Percentiles rank a stretch among this genome's conserved stretches.
These are phyloP conservation scores for Candida dendrica DNA, from an alignment of 805 yeast species.

Conservation along the genomic window DNA sequence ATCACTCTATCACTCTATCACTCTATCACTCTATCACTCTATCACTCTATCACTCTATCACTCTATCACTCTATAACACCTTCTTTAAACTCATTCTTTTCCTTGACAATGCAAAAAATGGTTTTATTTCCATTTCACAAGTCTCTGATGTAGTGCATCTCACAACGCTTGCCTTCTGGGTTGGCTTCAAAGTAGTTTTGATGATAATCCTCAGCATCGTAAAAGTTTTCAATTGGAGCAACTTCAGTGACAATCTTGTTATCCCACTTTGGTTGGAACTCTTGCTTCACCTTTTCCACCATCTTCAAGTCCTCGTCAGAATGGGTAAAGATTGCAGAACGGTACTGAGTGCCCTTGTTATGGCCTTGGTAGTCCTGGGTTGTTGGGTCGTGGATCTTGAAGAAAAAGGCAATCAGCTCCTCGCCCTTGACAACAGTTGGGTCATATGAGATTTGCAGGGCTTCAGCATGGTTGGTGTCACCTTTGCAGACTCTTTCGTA, in stretches of 20 bases:
- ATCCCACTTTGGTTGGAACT: slow-evolving; percentile 64
- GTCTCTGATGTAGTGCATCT: slow-evolving; percentile 74
- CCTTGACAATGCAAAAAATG: no score
- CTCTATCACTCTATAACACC: no score
- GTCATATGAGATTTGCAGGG: slow-evolving; percentile 75
- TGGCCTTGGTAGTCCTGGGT: slow-evolving; percentile 78
- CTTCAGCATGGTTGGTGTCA: slow-evolving; percentile 72
- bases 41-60: no score
- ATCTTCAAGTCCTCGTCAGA: slow-evolving; percentile 34
- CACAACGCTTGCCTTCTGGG: slow-evolving; percentile 85
- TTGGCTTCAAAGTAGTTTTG: slow-evolving; percentile 74
- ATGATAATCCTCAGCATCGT: slow-evolving; percentile 95
- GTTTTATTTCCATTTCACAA: no score
- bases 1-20: no score
- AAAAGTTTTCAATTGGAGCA: slow-evolving; percentile 61
- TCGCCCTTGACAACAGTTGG: slow-evolving; percentile 51
- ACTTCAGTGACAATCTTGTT: slow-evolving; percentile 63
- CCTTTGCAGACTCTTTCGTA: slow-evolving; percentile 75
- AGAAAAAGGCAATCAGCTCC: slow-evolving; percentile 75
- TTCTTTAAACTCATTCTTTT: no score
- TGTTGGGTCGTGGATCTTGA: slow-evolving; percentile 93
- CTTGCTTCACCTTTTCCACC: slow-evolving; percentile 40
- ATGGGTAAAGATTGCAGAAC: slow-evolving; percentile 73
- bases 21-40: no score
- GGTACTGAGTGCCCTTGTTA: slow-evolving; percentile 83